Percentiles rank a stretch among this genome's conserved stretches.
Conservation (phyloP, 768 basidiomycete genomes). For the Trametes cinnabarina region DNA sequence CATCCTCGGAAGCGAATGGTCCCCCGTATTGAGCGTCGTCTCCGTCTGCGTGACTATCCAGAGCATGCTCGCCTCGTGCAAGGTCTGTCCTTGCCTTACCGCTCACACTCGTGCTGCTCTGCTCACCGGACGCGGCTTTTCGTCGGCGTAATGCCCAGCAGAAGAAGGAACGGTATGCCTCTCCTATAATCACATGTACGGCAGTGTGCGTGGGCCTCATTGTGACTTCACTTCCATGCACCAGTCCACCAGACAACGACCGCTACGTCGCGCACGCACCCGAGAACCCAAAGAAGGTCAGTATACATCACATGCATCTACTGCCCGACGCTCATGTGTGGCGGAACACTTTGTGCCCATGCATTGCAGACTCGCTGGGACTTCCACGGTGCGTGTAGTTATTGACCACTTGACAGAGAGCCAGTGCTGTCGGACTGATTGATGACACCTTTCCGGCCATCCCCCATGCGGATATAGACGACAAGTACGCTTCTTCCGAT, state of each 20-base stretch:
- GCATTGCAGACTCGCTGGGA: conserved; percentile 65
- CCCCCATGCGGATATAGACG: neutral
- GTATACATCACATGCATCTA: conserved; percentile 19
- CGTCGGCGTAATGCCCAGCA: conserved; percentile 21
- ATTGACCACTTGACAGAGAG: too few species aligned
- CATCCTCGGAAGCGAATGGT: conserved; percentile 88
- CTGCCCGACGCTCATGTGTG: conserved; percentile 3
- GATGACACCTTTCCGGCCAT: too few species aligned
- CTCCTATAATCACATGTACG: neutral
- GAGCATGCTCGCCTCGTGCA: conserved; percentile 92
- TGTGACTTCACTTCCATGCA: too few species aligned
- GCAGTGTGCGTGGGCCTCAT: too few species aligned
- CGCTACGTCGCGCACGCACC: conserved; percentile 77
- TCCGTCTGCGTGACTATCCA: conserved; percentile 84
- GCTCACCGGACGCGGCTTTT: neutral
- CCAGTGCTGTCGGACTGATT: too few species aligned
- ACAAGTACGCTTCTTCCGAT: neutral
- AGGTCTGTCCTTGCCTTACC: conserved; percentile 45
- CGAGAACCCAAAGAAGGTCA: conserved; percentile 83
- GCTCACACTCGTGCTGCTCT: neutral
- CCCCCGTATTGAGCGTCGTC: conserved; percentile 80
- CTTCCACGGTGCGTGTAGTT: conserved; percentile 60
- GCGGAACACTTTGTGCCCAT: neutral
- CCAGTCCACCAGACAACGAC: conserved; percentile 83
- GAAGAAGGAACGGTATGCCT: conserved; percentile 62